These are phyloP conservation scores for Mycena pura DNA, from an alignment of 768 basidiomycete species.

Conservation along the genomic window DNA sequence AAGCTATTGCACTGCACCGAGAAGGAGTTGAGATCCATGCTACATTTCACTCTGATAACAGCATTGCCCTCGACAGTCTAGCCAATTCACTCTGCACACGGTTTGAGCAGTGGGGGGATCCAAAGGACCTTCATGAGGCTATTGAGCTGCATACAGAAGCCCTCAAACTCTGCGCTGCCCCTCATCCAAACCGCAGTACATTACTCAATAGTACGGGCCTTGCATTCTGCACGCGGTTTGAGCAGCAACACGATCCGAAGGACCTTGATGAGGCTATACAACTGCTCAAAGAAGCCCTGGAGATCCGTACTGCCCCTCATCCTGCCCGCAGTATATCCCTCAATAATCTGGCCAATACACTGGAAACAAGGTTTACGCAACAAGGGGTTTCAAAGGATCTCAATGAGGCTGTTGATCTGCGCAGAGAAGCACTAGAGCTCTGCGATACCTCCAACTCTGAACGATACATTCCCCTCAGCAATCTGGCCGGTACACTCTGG, in stretches of 20 bases:
- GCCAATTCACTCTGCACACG: background rate
- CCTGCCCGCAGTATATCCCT: background rate
- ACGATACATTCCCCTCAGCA: background rate
- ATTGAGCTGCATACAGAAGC: background rate
- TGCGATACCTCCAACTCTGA: background rate
- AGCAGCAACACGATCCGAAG: background rate
- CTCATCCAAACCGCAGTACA: background rate
- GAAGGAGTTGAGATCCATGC: background rate
- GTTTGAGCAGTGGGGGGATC: background rate
- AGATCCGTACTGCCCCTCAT: background rate
- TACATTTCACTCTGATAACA: background rate
- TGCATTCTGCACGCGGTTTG: slow-evolving; percentile 1
- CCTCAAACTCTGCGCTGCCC: background rate
- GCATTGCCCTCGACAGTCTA: background rate
- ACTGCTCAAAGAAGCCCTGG: background rate
- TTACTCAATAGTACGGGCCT: background rate
- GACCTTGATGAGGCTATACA: slow-evolving; percentile 2
- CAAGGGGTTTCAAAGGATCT: background rate
- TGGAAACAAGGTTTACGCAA: background rate
- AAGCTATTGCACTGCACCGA: background rate
- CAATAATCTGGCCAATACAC: background rate
- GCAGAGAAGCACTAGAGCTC: background rate
- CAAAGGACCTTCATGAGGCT: background rate
- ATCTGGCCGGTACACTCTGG: slow-evolving; percentile 1
- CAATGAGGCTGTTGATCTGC: background rate